phyloP scores from a whole-genome alignment of 2,329 filamentous ascomycete species.

The Atkinsonella hypoxylon region DNA sequence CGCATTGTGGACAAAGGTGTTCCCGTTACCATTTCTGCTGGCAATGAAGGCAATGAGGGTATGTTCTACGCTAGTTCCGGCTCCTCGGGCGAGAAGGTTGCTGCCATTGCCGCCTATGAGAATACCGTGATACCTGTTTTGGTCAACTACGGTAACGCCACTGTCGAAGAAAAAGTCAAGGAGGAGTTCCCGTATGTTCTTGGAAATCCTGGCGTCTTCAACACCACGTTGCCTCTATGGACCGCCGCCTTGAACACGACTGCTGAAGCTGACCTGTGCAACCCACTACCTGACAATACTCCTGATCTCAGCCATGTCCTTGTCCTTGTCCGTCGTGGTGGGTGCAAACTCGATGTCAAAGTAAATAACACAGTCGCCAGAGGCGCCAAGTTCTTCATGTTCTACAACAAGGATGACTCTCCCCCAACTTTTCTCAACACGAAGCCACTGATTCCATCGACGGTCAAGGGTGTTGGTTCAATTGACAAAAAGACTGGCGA shows the following conservation, averaged over 20 bases:
- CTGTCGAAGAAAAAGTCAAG: slow-evolving; percentile 13
- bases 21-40: slow-evolving; percentile 27
- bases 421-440: slow-evolving; percentile 12
- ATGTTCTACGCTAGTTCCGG: slow-evolving; percentile 27
- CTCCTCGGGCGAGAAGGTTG: slow-evolving; percentile 27
- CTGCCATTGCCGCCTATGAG: slow-evolving; percentile 31
- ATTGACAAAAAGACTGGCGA: slow-evolving; percentile 30
- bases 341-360: not conserved
- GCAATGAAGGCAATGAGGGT: slow-evolving; percentile 31
- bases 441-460: slow-evolving; percentile 14
- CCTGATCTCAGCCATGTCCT: slow-evolving; percentile 40
- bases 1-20: slow-evolving; percentile 31
- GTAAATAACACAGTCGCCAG: slow-evolving; percentile 12
- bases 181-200: not conserved
- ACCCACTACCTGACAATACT: slow-evolving; percentile 28
- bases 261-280: slow-evolving; percentile 18
- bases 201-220: slow-evolving; percentile 6
- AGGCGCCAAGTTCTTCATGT: slow-evolving; percentile 47
- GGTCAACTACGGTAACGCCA: slow-evolving; percentile 24
- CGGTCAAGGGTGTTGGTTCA: slow-evolving; percentile 17
- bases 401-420: slow-evolving; percentile 42
- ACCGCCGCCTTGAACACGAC: slow-evolving; percentile 21
- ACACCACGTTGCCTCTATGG: slow-evolving; percentile 16
- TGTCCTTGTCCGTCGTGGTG: slow-evolving; percentile 36
- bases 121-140: slow-evolving; percentile 27